A percentile compares a stretch with the other conserved stretches of the same genome.
Evolutionary conservation across 495 filamentous ascomycete species (phyloP).

Genomic region (Hyphodiscus hymeniophilus): DNA sequence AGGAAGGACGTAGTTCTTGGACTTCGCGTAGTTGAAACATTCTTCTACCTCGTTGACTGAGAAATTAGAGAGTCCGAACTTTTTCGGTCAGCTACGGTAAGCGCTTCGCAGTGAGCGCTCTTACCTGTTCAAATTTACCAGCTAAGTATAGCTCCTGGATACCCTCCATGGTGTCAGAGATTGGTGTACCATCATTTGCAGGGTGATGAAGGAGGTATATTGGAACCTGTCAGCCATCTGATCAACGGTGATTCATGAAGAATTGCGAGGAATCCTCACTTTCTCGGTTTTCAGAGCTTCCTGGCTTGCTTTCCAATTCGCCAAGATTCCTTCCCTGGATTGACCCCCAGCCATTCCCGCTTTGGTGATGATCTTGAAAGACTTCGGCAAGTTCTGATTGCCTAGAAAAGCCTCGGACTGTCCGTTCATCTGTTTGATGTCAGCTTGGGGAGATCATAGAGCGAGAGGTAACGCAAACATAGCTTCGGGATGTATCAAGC

Average conservation of each 20-base stretch:
- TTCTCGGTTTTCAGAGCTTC: slow-evolving; percentile 20
- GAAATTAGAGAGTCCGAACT: slow-evolving; percentile 41
- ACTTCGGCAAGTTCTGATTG: slow-evolving; percentile 11
- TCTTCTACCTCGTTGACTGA: slow-evolving; percentile 34
- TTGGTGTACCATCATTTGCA: slow-evolving; percentile 32
- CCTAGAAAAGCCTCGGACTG: slow-evolving; percentile 15
- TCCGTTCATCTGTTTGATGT: not conserved
- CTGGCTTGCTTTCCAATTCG: slow-evolving; percentile 23
- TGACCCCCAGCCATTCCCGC: slow-evolving; percentile 8
- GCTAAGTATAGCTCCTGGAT: slow-evolving; percentile 32
- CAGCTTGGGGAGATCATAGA: no score
- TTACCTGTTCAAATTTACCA: slow-evolving; percentile 30
- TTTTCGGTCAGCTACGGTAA: slow-evolving; percentile 3
- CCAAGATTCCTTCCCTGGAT: slow-evolving; percentile 25
- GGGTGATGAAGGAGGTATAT: slow-evolving; percentile 36
- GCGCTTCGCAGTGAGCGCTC: not conserved
- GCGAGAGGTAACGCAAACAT: no score
- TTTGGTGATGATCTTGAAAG: slow-evolving; percentile 34
- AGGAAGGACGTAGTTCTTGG: slow-evolving; percentile 34
- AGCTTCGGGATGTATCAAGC: no score
- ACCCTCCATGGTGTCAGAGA: slow-evolving; percentile 33
- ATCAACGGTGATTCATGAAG: not conserved
- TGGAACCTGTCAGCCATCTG: slow-evolving; percentile 18
- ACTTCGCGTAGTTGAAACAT: slow-evolving; percentile 33
- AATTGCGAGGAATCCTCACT: not conserved